Evolutionary conservation across 2,329 filamentous ascomycete genomes (phyloP).

Genomic region (Bertia moriformis): DNA sequence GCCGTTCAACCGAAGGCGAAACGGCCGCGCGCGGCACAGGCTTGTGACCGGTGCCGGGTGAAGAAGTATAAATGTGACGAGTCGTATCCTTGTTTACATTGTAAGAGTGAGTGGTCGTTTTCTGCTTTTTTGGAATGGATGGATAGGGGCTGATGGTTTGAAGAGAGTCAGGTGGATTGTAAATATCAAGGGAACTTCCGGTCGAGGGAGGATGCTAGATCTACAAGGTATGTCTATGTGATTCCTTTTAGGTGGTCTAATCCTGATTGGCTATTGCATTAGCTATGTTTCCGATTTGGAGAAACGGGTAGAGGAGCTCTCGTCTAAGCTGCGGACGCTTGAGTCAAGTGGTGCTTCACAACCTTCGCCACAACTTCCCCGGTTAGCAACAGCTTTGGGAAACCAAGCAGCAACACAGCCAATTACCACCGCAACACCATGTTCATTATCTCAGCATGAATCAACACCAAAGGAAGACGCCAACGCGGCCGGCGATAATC

Average conservation of each 20-base stretch:
- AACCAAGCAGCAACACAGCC: slow-evolving; percentile 7
- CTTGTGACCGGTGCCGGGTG: slow-evolving; percentile 26
- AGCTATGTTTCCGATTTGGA: slow-evolving; percentile 20
- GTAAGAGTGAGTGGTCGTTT: slow-evolving; percentile 19
- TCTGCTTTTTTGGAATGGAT: slow-evolving; percentile 12
- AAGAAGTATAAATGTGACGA: slow-evolving; percentile 34
- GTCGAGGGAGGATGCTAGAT: slow-evolving; percentile 12
- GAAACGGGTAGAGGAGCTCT: slow-evolving; percentile 14
- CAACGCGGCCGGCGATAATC: slow-evolving; percentile 6
- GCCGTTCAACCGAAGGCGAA: too few relatives aligned
- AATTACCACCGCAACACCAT: slow-evolving; percentile 10
- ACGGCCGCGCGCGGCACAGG: slow-evolving; percentile 24
- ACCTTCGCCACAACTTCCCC: neutral
- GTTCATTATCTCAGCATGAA: slow-evolving; percentile 6
- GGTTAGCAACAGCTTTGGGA: neutral
- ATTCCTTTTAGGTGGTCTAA: slow-evolving; percentile 5
- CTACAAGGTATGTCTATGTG: slow-evolving; percentile 4
- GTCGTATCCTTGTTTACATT: slow-evolving; percentile 19
- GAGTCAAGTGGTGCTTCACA: slow-evolving; percentile 3
- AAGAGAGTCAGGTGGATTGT: slow-evolving; percentile 16
- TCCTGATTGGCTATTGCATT: slow-evolving; percentile 5
- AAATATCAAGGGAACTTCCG: slow-evolving; percentile 17
- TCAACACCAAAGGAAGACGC: slow-evolving; percentile 5
- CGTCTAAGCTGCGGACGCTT: slow-evolving; percentile 9
- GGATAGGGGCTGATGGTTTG: slow-evolving; percentile 7